These are phyloP conservation scores for Botrytis byssoidea DNA, from an alignment of 2,329 filamentous ascomycete species.

Conservation along the genomic window DNA sequence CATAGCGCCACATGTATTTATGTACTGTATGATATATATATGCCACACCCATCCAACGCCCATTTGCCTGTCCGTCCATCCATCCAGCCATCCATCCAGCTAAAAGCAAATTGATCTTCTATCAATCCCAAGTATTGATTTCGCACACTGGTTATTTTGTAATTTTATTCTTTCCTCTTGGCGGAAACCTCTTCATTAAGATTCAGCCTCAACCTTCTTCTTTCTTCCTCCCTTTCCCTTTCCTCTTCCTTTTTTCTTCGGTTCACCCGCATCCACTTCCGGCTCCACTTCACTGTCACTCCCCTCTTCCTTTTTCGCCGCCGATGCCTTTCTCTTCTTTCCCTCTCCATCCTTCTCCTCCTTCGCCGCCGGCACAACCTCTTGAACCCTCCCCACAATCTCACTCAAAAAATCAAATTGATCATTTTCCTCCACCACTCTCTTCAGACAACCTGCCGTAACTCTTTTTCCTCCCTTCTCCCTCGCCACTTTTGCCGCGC, in stretches of 20 bases:
- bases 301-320: conserved; percentile 8
- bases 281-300: neutral
- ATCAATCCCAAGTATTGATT: neutral
- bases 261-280: neutral
- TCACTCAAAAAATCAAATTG: conserved; percentile 93
- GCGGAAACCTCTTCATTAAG: neutral
- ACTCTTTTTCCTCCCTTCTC: conserved; percentile 85
- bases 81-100: neutral
- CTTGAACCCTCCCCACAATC: conserved; percentile 81
- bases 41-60: neutral
- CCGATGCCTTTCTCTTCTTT: conserved; percentile 31
- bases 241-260: conserved; percentile 3
- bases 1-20: conserved; percentile 1
- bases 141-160: neutral
- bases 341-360: conserved; percentile 31
- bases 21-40: neutral
- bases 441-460: conserved; percentile 86
- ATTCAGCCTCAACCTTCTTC: neutral
- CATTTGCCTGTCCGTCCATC: neutral
- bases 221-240: conserved; percentile 3
- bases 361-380: conserved; percentile 41
- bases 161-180: neutral
- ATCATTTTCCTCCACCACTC: conserved; percentile 81
- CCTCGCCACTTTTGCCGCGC: conserved; percentile 80
- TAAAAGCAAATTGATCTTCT: neutral